Evolutionary conservation across 257 asterid genomes (phyloP).

Genomic region (Mentha longifolia): DNA sequence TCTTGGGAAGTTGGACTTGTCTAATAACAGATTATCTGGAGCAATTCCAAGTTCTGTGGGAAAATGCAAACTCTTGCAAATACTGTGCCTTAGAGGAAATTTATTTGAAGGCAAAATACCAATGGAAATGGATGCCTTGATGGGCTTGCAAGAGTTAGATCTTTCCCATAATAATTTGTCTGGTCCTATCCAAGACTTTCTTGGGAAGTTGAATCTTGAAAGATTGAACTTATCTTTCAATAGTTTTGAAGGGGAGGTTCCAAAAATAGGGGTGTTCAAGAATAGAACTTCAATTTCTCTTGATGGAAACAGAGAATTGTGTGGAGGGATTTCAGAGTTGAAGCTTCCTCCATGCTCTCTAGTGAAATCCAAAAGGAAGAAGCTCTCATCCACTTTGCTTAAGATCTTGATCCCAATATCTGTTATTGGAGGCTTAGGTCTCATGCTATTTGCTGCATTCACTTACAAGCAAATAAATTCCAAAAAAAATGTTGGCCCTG

Average conservation of each 20-base stretch:
- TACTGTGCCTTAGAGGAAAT: conserved; percentile 19
- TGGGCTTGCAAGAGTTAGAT: conserved; percentile 13
- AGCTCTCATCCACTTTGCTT: background rate
- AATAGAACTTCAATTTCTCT: background rate
- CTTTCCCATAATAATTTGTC: conserved; percentile 20
- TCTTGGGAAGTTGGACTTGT: background rate
- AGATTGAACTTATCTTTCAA: conserved; percentile 22
- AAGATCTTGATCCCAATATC: conserved; percentile 23
- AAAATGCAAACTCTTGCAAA: conserved; percentile 12
- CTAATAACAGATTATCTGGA: conserved; percentile 16
- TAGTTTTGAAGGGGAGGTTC: conserved; percentile 10
- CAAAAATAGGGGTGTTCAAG: background rate
- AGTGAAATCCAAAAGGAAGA: background rate
- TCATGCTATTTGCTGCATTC: background rate
- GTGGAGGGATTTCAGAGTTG: conserved; percentile 19
- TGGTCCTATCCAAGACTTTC: conserved; percentile 7
- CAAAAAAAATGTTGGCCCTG: background rate
- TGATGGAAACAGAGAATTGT: background rate
- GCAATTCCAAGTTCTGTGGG: conserved; percentile 8
- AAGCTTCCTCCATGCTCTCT: conserved; percentile 4
- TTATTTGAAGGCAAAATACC: conserved; percentile 25
- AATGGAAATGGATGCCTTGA: background rate
- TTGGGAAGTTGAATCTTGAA: background rate
- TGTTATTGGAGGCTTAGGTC: background rate
- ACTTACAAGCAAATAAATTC: background rate